phyloP scores from a whole-genome alignment of 805 yeast genomes.

The Metschnikowia vanudenii region DNA sequence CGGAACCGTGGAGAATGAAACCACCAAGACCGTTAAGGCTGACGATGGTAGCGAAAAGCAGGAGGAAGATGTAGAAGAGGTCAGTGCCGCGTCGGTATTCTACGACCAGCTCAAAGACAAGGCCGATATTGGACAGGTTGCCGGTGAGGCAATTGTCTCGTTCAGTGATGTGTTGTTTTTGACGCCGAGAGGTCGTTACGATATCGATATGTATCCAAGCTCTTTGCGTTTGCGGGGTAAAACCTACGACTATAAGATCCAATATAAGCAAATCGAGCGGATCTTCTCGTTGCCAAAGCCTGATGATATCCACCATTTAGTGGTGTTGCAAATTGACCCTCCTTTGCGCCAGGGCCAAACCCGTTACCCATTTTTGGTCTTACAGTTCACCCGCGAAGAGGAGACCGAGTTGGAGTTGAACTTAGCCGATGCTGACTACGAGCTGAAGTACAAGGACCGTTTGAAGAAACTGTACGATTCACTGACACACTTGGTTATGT shows the following conservation, averaged over 20 bases:
- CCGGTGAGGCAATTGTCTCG: conserved; percentile 93
- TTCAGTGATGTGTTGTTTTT: conserved; percentile 87
- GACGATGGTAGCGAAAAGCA: conserved; percentile 31
- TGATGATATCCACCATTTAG: conserved; percentile 85
- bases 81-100: conserved; percentile 77
- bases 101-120: conserved; percentile 88
- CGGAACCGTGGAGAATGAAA: conserved; percentile 65
- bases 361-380: conserved; percentile 84
- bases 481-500: conserved; percentile 80
- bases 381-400: conserved; percentile 88
- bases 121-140: conserved; percentile 91
- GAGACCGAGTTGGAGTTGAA: conserved; percentile 88
- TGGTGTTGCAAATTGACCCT: conserved; percentile 91
- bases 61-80: conserved; percentile 43
- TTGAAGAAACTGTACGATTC: conserved; percentile 77
- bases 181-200: conserved; percentile 98
- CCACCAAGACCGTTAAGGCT: conserved; percentile 29
- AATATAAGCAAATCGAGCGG: conserved; percentile 84
- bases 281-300: conserved; percentile 91
- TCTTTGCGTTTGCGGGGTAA: conserved; percentile 93
- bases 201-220: conserved; percentile 86
- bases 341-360: conserved; percentile 99
- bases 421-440: conserved; percentile 77
- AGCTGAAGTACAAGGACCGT: conserved; percentile 69
- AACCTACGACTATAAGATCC: conserved; percentile 95